Evolutionary conservation across 1,139 yeast genomes (phyloP), one percentile per base, ranked within the genome.

Genomic region (Geotrichum citri-aurantii): DNA sequence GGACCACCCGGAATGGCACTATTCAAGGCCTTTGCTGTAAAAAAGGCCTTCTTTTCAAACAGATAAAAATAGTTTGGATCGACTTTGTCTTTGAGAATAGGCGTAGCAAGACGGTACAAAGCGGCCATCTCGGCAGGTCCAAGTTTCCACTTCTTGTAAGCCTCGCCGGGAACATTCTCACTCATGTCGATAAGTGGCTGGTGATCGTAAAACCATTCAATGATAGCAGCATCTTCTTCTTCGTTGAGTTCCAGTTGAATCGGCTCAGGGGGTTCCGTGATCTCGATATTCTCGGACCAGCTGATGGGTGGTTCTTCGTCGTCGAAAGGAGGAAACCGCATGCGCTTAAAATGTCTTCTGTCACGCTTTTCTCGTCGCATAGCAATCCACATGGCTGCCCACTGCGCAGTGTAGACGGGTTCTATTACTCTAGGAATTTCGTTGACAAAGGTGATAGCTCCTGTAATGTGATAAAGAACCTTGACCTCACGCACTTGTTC

Each of bases 281-380:
- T 86, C 62, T 88, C 88, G 23, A 91, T 76, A 66, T 88, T 87
- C 61, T 90, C 95, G 26, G 84, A 69, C 86, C 91, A 93, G 62
- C 86, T 84, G 49, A 92, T 71, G 0, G 96, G 95, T 0, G 97
- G 97, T 70, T 92, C 98, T 70, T 95, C 99, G 69, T 95, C 99
- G 72, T 95, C 99, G 74, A 93, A 91, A 0, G 96, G 93, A 0
- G 99, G 99, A 65, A 93, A 88, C 58, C 91, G 79, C 88, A 93
- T 85, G 66, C 99, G 80, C 66, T 90, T 87, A 73, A 95, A 93
- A 69, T 89, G 96, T 49, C 84, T 79, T 64, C 99, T 79, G 69
- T 92, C 98, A 60, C 95, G 81, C 69, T 95, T 93, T 69, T 93
- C 99, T 58, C 93, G 79, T 67, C 98, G 81, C 99, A 95, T 93